Percentiles rank a stretch among this genome's conserved stretches.
phyloP scores from a whole-genome alignment of 495 filamentous ascomycete genomes.

The Penicillium nucicola region DNA sequence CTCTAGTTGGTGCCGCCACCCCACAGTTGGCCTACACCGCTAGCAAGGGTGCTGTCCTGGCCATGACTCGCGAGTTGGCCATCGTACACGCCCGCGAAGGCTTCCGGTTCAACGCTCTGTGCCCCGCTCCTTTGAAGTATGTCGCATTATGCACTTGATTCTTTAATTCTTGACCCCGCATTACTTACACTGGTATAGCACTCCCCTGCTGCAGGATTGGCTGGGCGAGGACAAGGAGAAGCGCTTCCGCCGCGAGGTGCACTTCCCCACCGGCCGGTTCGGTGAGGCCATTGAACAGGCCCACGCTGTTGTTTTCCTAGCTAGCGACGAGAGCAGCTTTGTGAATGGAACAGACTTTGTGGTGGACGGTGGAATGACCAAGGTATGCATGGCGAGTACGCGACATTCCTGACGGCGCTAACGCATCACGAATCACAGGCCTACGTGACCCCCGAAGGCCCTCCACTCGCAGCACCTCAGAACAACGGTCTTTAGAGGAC shows the following conservation, averaged over 20 bases:
- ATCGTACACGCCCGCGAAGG: slow-evolving; percentile 85
- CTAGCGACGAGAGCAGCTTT: slow-evolving; percentile 91
- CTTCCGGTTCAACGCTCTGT: slow-evolving; percentile 85
- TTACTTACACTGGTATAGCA: slow-evolving; percentile 37
- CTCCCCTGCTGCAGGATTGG: slow-evolving; percentile 88
- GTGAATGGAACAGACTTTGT: slow-evolving; percentile 91
- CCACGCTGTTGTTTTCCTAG: slow-evolving; percentile 88
- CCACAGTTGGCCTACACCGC: slow-evolving; percentile 95
- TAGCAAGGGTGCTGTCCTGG: slow-evolving; percentile 89
- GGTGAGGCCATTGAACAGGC: slow-evolving; percentile 96
- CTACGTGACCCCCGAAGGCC: slow-evolving; percentile 89
- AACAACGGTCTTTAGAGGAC: slow-evolving; percentile 50
- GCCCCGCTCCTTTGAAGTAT: slow-evolving; percentile 87
- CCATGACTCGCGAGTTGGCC: slow-evolving; percentile 75
- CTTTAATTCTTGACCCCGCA: not conserved
- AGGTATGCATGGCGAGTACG: slow-evolving; percentile 38
- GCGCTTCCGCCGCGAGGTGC: slow-evolving; percentile 81
- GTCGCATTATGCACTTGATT: slow-evolving; percentile 13
- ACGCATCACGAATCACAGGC: slow-evolving; percentile 43
- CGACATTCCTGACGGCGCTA: slow-evolving; percentile 5
- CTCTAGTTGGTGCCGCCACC: slow-evolving; percentile 87
- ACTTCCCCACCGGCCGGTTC: slow-evolving; percentile 93
- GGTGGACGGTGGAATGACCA: slow-evolving; percentile 96
- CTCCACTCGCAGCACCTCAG: slow-evolving; percentile 62
- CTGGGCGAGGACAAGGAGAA: slow-evolving; percentile 86